A percentile compares a stretch with the other conserved stretches of the same genome.
Conservation (phyloP, 2,329 filamentous ascomycete species). For the Ceratocystis diversiconidia region DNA sequence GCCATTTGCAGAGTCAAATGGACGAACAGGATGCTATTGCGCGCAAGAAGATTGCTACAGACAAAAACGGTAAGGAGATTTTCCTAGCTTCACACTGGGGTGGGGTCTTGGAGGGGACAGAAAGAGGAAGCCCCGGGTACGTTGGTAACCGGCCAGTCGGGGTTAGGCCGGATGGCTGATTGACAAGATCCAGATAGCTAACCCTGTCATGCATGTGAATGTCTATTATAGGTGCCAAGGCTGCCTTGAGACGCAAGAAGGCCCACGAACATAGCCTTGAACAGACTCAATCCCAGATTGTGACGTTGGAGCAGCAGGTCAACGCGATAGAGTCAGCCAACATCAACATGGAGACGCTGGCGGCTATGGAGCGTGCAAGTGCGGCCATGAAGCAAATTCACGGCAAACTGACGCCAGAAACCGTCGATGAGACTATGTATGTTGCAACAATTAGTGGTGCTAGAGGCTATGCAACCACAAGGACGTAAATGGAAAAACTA, state of each 20-base stretch:
- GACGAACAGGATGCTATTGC: conserved; percentile 81
- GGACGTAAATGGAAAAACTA: not conserved
- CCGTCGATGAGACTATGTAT: conserved; percentile 90
- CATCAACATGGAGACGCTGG: conserved; percentile 92
- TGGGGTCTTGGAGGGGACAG: too few species aligned
- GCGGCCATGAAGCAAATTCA: conserved; percentile 90
- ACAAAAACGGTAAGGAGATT: conserved; percentile 66
- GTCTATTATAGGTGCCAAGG: conserved; percentile 60
- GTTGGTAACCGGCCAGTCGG: not conserved
- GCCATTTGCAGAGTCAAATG: conserved; percentile 80
- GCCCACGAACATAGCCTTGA: conserved; percentile 80
- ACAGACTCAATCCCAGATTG: conserved; percentile 79
- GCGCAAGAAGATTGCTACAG: conserved; percentile 72
- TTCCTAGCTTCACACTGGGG: too few species aligned
- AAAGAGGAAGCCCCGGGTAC: not conserved
- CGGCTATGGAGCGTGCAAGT: conserved; percentile 84
- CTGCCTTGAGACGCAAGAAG: conserved; percentile 88
- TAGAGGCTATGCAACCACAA: not conserved
- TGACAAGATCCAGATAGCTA: not conserved
- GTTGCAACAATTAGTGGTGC: conserved; percentile 26
- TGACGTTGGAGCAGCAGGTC: conserved; percentile 86
- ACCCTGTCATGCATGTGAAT: not conserved
- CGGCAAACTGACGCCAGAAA: conserved; percentile 76
- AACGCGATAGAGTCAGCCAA: conserved; percentile 95
- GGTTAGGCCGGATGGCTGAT: not conserved